These are phyloP conservation scores for Gnomoniopsis sp. DNA, from an alignment of 2,329 filamentous ascomycete genomes.

Conservation along the genomic window DNA sequence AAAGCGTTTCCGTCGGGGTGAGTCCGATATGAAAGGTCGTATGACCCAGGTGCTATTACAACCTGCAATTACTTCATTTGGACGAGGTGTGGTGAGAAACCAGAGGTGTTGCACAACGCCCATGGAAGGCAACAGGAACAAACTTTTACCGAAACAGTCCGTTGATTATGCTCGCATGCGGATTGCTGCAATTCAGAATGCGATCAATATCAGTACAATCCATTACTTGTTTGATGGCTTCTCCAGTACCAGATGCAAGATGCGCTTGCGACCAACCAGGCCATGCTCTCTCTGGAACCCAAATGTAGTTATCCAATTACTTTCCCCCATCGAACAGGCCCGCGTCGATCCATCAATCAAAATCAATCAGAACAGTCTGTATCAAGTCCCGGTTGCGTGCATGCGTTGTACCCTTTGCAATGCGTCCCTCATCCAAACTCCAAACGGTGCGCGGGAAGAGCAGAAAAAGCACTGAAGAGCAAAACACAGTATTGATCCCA, in stretches of 20 bases:
- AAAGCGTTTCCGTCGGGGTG: no score
- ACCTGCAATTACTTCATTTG: no score
- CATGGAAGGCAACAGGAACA: no score
- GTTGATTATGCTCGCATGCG: neutral
- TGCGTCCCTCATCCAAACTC: slow-evolving; percentile 11
- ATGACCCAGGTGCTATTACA: no score
- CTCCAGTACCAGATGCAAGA: neutral
- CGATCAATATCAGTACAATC: neutral
- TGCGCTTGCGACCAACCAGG: neutral
- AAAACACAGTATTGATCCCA: neutral
- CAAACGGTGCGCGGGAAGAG: slow-evolving; percentile 9
- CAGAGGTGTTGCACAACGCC: no score
- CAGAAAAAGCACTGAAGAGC: slow-evolving; percentile 10
- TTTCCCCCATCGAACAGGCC: slow-evolving; percentile 2
- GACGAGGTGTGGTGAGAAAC: no score
- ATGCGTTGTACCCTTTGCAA: neutral
- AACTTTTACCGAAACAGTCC: neutral
- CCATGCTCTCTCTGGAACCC: neutral
- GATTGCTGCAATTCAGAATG: neutral
- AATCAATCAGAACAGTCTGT: slow-evolving; percentile 4
- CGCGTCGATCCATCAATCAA: neutral
- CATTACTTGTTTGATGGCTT: neutral
- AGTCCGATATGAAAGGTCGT: no score
- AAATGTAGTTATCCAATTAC: slow-evolving; percentile 6
- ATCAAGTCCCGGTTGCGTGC: neutral